phyloP scores from a whole-genome alignment of 2,329 filamentous ascomycete genomes.

The Zalaria obscura region DNA sequence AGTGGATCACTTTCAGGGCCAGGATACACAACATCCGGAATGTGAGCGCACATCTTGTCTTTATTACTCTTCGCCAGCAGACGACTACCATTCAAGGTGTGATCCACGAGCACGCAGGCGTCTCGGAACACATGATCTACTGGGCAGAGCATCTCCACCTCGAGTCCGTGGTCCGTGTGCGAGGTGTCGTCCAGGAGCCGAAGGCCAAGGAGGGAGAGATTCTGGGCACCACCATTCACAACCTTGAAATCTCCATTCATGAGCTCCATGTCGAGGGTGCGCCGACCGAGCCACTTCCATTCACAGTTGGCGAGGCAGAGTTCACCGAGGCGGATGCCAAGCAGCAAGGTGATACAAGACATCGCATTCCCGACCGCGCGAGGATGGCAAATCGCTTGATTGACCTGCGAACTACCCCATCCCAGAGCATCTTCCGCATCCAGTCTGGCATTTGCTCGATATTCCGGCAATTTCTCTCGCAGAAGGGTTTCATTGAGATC shows the following conservation, averaged over 20 bases:
- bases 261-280: constrained; percentile 48
- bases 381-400: constrained; percentile 68
- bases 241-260: constrained; percentile 61
- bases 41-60: constrained; percentile 70
- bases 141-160: constrained; percentile 74
- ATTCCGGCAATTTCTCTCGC: constrained; percentile 65
- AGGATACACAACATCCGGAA: constrained; percentile 67
- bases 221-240: constrained; percentile 59
- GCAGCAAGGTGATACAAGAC: constrained; percentile 40
- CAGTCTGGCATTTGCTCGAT: constrained; percentile 67
- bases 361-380: constrained; percentile 55
- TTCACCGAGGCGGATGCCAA: constrained; percentile 44
- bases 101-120: constrained; percentile 45
- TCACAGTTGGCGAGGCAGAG: constrained; percentile 58
- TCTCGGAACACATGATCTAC: constrained; percentile 64
- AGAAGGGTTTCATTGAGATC: constrained; percentile 75
- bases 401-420: constrained; percentile 71
- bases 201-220: constrained; percentile 52
- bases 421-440: constrained; percentile 78
- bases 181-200: constrained; percentile 58
- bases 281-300: constrained; percentile 48
- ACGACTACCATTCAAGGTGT: constrained; percentile 75
- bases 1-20: constrained; percentile 52
- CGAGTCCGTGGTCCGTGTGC: constrained; percentile 66
- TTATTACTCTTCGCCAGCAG: constrained; percentile 76